Evolutionary conservation across 1,139 yeast species (phyloP).

Genomic region (Yamadazyma pseudoaaseri): DNA sequence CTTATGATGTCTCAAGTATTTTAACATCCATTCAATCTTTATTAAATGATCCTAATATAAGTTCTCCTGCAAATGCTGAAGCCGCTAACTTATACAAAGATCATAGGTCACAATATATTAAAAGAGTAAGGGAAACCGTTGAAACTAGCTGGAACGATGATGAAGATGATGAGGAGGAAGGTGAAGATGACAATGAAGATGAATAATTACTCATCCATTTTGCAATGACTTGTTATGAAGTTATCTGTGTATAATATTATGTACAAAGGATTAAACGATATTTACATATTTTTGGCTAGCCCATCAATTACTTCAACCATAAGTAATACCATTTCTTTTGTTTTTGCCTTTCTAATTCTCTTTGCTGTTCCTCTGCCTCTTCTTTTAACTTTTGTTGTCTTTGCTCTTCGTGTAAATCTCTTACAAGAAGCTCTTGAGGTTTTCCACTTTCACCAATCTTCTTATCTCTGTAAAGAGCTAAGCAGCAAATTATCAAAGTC

Average conservation of each 20-base stretch:
- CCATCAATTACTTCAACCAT: slow-evolving; percentile 24
- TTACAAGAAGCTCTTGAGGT: slow-evolving; percentile 40
- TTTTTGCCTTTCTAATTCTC: slow-evolving; percentile 10
- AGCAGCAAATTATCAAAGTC: slow-evolving; percentile 38
- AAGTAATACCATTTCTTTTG: slow-evolving; percentile 28
- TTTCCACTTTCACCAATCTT: slow-evolving; percentile 48
- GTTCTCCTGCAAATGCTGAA: slow-evolving; percentile 97
- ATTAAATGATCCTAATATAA: slow-evolving; percentile 92
- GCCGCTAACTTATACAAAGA: slow-evolving; percentile 96
- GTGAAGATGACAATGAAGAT: slow-evolving; percentile 49
- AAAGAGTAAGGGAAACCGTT: slow-evolving; percentile 90
- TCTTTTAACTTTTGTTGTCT: slow-evolving; percentile 19
- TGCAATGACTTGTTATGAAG: background rate
- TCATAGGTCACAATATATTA: slow-evolving; percentile 88
- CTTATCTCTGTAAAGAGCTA: slow-evolving; percentile 52
- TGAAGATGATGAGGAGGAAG: slow-evolving; percentile 63
- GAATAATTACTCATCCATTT: background rate
- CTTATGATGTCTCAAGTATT: slow-evolving; percentile 97
- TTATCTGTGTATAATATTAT: slow-evolving; percentile 3
- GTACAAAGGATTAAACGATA: slow-evolving; percentile 3
- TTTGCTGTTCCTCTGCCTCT: slow-evolving; percentile 11
- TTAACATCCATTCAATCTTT: slow-evolving; percentile 85
- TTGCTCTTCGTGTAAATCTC: slow-evolving; percentile 36
- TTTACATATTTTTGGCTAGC: slow-evolving; percentile 2
- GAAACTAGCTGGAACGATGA: slow-evolving; percentile 82